Conservation (phyloP, 192 early-diverging fungal genomes). For the Backusella circina region DNA sequence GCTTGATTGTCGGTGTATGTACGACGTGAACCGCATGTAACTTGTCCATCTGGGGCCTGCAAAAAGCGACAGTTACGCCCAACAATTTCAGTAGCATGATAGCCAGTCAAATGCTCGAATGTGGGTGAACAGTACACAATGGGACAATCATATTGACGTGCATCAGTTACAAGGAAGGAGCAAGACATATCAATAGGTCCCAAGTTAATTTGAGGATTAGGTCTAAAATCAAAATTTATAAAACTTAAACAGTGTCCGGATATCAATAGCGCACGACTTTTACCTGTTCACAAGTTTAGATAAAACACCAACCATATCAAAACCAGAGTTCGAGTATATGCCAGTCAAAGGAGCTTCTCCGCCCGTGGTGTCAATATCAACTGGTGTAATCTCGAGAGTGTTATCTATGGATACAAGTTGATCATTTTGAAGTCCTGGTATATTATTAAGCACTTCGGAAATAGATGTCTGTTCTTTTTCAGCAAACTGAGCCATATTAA, state of each 20-base stretch:
- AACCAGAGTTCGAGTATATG: conserved; percentile 46
- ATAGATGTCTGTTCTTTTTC: background rate
- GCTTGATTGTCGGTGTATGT: conserved; percentile 49
- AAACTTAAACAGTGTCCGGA: background rate
- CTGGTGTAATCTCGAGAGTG: background rate
- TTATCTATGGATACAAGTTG: background rate
- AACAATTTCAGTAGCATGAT: conserved; percentile 31
- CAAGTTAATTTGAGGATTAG: conserved; percentile 54
- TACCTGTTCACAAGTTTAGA: conserved; percentile 25
- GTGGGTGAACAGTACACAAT: conserved; percentile 59
- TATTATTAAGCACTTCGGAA: background rate
- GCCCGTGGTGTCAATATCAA: background rate
- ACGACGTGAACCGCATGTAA: conserved; percentile 42
- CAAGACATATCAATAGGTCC: conserved; percentile 58
- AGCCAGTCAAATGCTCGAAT: conserved; percentile 56
- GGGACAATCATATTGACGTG: conserved; percentile 48
- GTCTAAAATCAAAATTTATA: conserved; percentile 25
- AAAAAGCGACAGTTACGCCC: conserved; percentile 44
- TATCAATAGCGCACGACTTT: background rate
- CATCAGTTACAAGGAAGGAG: conserved; percentile 42
- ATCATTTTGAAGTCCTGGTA: background rate
- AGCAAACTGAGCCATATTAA: background rate
- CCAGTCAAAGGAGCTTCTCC: conserved; percentile 24
- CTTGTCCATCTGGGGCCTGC: conserved; percentile 44
- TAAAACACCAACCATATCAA: conserved; percentile 45